Base-by-base conservation (phyloP, 176 grass and related monocot species). In the Echinochloa phyllopogon region DNA sequence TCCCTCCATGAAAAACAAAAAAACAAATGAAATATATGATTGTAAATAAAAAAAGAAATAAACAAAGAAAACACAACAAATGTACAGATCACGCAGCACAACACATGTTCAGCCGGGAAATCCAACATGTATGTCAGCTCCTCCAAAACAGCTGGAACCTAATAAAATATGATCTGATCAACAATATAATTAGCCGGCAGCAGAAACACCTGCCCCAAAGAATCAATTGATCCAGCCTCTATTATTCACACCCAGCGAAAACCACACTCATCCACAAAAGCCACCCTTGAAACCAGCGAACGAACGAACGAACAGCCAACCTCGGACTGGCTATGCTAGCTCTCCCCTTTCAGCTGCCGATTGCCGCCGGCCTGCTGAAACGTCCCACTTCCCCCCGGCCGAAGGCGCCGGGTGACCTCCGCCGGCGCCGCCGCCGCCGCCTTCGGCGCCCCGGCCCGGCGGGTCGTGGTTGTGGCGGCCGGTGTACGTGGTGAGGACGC, bases 391-490 rank as follows among this genome's bases (percentile, higher is more conserved):
- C 14, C 79, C 0, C 0, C 68, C 45, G 38, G 39, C 43, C 12
- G 41, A 20, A 17, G 68, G 21, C 24, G 47, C 14, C 72, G 44
- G 8, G 4, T 66, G 58, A 18, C 73, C 43, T 21, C 14, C 55
- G 14, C 51, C 77, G 4, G 5, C 21, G 10, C 40, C 27, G 5
- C 53, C 52, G 8, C 9, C 37, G 10, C 13, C 53, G 47, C 58
- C 66, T 4, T 72, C 42, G 10, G 3, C 3, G 61, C 62, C 60
- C 75, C 75, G 86, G 13, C 67, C 80, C 0, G 69, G 80, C 23
- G 69, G 80, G 51, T 84, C 85, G 37, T 87, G 89, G 89, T 25
- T 87, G 75, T 91, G 89, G 2, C 85, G 84, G 51, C 85, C 85
- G 6, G 81, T 80, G 81, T 91, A 91, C 20, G 89, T 91, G 5